Evolutionary conservation across 148 eudicot species (phyloP).

Genomic region (Spergularia bocconei): DNA sequence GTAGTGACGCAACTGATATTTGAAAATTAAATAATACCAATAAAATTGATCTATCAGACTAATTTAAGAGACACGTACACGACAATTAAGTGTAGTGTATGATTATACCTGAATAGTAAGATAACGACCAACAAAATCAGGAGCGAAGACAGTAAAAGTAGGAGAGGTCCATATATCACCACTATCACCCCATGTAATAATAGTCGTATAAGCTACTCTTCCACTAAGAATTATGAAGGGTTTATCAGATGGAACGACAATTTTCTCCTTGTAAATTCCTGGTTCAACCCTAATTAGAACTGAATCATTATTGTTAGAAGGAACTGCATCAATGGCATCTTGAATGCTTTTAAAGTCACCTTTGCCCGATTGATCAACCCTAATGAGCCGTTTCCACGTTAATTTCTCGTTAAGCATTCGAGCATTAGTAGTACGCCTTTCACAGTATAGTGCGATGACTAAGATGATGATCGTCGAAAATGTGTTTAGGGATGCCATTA

Average conservation of each 20-base stretch:
- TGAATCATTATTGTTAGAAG: slow-evolving; percentile 35
- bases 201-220: slow-evolving; percentile 28
- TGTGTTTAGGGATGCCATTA: slow-evolving; percentile 16
- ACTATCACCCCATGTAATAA: slow-evolving; percentile 39
- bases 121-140: slow-evolving; percentile 42
- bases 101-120: slow-evolving; percentile 39
- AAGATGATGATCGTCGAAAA: not conserved
- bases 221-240: slow-evolving; percentile 50
- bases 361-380: slow-evolving; percentile 33
- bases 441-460: slow-evolving; percentile 5
- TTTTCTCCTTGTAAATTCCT: slow-evolving; percentile 55
- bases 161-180: slow-evolving; percentile 45
- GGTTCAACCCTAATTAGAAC: slow-evolving; percentile 40
- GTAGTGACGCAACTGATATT: too few relatives aligned
- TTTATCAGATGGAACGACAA: slow-evolving; percentile 45
- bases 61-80: too few relatives aligned
- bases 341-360: slow-evolving; percentile 33
- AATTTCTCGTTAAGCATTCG: slow-evolving; percentile 8
- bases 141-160: slow-evolving; percentile 49
- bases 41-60: too few relatives aligned
- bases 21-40: too few relatives aligned
- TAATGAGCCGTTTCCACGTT: slow-evolving; percentile 19
- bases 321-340: slow-evolving; percentile 50
- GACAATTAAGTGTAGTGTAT: too few relatives aligned
- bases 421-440: not conserved